Conservation (phyloP, 108 stramenopile genomes). For the Nitzschia sp. region DNA sequence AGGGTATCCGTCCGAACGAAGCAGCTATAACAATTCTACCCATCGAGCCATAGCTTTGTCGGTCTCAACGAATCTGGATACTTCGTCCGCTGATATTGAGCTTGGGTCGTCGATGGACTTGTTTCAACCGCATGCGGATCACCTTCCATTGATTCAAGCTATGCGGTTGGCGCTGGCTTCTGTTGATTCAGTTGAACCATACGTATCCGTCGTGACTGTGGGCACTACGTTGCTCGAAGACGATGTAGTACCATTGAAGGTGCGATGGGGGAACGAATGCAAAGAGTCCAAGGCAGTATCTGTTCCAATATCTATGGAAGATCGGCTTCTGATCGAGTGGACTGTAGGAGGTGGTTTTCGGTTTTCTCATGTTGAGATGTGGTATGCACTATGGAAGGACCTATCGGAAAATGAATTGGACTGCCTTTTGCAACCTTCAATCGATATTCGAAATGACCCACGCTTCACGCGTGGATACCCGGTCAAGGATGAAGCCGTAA, state of each 20-base stretch:
- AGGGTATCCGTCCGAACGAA: conserved; percentile 52
- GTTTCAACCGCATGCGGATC: conserved; percentile 46
- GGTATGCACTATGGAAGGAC: conserved; percentile 58
- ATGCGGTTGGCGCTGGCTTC: conserved; percentile 74
- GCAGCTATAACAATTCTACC: conserved; percentile 67
- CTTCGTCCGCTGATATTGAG: conserved; percentile 39
- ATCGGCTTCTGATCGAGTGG: conserved; percentile 40
- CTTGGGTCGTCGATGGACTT: conserved; percentile 58
- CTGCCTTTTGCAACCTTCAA: conserved; percentile 45
- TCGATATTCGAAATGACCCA: conserved; percentile 27
- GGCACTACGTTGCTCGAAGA: conserved; percentile 45
- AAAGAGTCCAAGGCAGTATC: neutral
- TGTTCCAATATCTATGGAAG: neutral
- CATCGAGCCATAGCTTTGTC: conserved; percentile 45
- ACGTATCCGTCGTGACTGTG: conserved; percentile 56
- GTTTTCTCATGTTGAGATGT: conserved; percentile 62
- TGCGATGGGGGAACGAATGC: neutral
- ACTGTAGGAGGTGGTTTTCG: conserved; percentile 76
- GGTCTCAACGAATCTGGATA: conserved; percentile 74
- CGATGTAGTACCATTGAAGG: conserved; percentile 53
- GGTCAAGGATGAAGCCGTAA: neutral
- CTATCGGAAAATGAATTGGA: conserved; percentile 38
- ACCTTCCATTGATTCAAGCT: conserved; percentile 71
- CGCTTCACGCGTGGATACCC: conserved; percentile 7
- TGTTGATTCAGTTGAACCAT: conserved; percentile 88